Evolutionary conservation across 2,329 filamentous ascomycete species (phyloP).

Genomic region (Neopestalotiopsis sp.): DNA sequence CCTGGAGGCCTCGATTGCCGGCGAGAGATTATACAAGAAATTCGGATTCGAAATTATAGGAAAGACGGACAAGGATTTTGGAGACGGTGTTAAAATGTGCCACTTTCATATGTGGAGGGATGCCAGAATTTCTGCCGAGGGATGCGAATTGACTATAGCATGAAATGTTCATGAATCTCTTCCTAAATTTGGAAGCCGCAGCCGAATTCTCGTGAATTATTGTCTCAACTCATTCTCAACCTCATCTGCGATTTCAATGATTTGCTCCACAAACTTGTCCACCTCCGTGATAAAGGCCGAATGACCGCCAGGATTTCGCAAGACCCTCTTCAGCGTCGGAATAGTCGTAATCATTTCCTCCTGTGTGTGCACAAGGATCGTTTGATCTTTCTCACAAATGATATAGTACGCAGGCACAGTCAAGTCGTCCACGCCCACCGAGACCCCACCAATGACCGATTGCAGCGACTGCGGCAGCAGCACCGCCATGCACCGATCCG

Average conservation of each 20-base stretch:
- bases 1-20: not conserved
- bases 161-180: no score
- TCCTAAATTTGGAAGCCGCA: not conserved
- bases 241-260: not conserved
- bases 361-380: not conserved
- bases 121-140: not conserved
- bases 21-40: not conserved
- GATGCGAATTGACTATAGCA: not conserved
- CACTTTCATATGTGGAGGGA: conserved; percentile 3
- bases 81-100: not conserved
- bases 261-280: not conserved
- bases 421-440: not conserved
- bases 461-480: conserved; percentile 4
- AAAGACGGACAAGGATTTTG: not conserved
- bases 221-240: not conserved
- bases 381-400: not conserved
- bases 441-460: not conserved
- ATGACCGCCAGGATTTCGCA: not conserved
- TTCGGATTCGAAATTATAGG: not conserved
- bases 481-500: not conserved
- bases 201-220: not conserved
- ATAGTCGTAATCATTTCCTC: not conserved
- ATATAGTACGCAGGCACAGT: not conserved
- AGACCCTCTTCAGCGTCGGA: not conserved
- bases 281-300: not conserved